Evolutionary conservation across 495 filamentous ascomycete genomes (phyloP).

Genomic region (Aspergillus avenaceus): DNA sequence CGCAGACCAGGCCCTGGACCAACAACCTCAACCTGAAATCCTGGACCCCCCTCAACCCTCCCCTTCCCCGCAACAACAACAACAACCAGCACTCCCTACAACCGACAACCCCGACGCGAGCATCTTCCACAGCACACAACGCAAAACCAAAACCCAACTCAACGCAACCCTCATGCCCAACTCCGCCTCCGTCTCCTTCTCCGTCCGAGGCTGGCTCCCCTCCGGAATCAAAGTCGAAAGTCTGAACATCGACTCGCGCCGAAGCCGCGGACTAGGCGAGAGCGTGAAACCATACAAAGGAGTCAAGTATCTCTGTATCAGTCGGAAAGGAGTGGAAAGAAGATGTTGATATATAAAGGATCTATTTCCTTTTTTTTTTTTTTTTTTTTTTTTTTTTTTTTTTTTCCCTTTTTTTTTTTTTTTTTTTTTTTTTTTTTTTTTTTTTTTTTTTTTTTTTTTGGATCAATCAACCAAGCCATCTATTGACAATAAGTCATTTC

Average conservation of each 20-base stretch:
- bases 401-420: neutral
- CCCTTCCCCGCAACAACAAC: constrained; percentile 1
- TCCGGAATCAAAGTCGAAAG: constrained; percentile 94
- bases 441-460: neutral
- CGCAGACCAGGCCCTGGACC: constrained; percentile 12
- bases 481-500: constrained; percentile 3
- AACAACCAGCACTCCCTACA: constrained; percentile 8
- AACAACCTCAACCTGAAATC: constrained; percentile 26
- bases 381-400: neutral
- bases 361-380: neutral
- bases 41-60: constrained; percentile 19
- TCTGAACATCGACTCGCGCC: constrained; percentile 76
- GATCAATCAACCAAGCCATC: neutral
- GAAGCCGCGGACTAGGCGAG: constrained; percentile 81
- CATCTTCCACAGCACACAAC: constrained; percentile 27
- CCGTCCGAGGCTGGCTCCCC: constrained; percentile 89
- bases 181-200: constrained; percentile 82
- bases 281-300: constrained; percentile 94
- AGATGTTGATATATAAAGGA: constrained; percentile 33
- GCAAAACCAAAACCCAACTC: constrained; percentile 52
- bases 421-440: neutral
- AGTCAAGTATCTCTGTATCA: constrained; percentile 94
- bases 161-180: constrained; percentile 88
- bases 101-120: constrained; percentile 1
- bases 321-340: constrained; percentile 75